Conservation (phyloP, 2,329 filamentous ascomycete genomes). For the Verticillium longisporum region DNA sequence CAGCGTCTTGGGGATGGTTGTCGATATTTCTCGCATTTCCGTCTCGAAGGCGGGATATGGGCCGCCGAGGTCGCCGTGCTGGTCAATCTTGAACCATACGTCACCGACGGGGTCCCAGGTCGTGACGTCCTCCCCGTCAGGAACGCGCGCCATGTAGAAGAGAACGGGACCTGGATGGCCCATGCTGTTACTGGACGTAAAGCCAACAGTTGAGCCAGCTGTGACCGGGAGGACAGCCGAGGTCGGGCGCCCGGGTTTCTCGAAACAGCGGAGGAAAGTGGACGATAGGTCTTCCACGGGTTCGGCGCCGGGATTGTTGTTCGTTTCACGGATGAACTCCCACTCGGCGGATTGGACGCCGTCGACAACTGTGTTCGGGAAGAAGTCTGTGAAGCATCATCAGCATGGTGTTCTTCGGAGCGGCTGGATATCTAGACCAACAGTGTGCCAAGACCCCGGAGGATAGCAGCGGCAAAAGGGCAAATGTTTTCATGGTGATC, state of each 20-base stretch:
- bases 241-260: conserved; percentile 12
- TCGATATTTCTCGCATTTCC: conserved; percentile 3
- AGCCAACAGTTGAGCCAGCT: conserved; percentile 10
- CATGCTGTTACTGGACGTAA: conserved; percentile 27
- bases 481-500: not conserved
- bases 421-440: not conserved
- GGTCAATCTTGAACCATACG: conserved; percentile 23
- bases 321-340: conserved; percentile 23
- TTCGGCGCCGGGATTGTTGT: conserved; percentile 22
- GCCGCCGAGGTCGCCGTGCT: conserved; percentile 1
- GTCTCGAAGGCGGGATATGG: not conserved
- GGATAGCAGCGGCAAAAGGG: not conserved
- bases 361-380: conserved; percentile 7
- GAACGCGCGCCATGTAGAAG: conserved; percentile 25
- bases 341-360: conserved; percentile 15
- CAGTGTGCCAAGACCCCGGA: not conserved
- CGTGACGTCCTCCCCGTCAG: conserved; percentile 20
- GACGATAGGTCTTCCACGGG: conserved; percentile 21
- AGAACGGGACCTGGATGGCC: conserved; percentile 26
- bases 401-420: not conserved
- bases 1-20: conserved; percentile 13
- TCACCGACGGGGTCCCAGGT: conserved; percentile 22
- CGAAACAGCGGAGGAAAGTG: conserved; percentile 23
- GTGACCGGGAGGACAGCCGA: conserved; percentile 12
- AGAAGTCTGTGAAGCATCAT: conserved; percentile 5